A percentile compares a stretch with the other conserved stretches of the same genome.
These are phyloP conservation scores for Bimuria novae-zelandiae DNA, from an alignment of 2,329 filamentous ascomycete genomes.

Conservation along the genomic window DNA sequence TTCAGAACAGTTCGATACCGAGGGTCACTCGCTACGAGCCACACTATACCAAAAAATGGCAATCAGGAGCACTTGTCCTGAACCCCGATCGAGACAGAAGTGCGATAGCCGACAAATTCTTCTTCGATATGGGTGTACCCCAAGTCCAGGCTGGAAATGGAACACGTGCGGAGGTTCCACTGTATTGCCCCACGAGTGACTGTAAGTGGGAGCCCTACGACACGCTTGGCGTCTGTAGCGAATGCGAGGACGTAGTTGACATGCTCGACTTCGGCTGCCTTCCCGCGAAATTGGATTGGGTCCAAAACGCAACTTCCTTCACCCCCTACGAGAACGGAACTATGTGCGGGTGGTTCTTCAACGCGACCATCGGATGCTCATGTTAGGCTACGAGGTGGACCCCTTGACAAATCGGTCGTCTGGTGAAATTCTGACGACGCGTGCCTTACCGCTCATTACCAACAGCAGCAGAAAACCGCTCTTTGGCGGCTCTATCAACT, in stretches of 20 bases:
- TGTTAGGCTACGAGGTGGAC: slow-evolving; percentile 15
- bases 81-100: not conserved
- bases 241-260: slow-evolving; percentile 7
- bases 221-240: slow-evolving; percentile 13
- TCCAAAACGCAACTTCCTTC: not conserved
- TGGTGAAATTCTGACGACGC: slow-evolving; percentile 13
- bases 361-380: slow-evolving; percentile 13
- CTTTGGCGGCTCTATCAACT: slow-evolving; percentile 15
- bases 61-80: not conserved
- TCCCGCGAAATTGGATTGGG: slow-evolving; percentile 10
- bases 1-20: slow-evolving; percentile 6
- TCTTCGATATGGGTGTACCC: slow-evolving; percentile 5
- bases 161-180: slow-evolving; percentile 15
- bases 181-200: slow-evolving; percentile 18
- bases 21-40: slow-evolving; percentile 6
- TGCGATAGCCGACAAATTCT: slow-evolving; percentile 4
- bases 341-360: slow-evolving; percentile 18
- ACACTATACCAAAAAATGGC: not conserved
- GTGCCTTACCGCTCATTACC: slow-evolving; percentile 10
- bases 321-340: slow-evolving; percentile 10
- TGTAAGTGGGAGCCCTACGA: slow-evolving; percentile 18
- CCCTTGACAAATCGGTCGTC: not conserved
- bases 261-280: slow-evolving; percentile 16
- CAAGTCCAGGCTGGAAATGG: slow-evolving; percentile 12
- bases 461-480: slow-evolving; percentile 2